A percentile compares a stretch with the other conserved stretches of the same genome.
phyloP scores from a whole-genome alignment of 257 asterid genomes.

The Solanum etuberosum region DNA sequence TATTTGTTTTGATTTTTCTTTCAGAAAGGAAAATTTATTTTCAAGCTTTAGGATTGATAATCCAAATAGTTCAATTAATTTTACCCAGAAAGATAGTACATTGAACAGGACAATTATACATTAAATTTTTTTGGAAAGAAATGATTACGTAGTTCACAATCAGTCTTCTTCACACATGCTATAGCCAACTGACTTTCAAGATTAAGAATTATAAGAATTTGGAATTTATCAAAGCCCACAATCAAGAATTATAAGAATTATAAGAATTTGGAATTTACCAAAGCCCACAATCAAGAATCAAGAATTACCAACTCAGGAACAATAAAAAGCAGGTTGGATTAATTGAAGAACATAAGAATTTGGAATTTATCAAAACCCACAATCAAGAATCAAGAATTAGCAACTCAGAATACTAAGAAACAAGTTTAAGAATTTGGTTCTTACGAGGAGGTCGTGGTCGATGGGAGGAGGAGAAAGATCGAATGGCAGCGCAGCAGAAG shows the following conservation, averaged over 20 bases:
- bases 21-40: too few relatives aligned
- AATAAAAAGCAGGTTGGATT: not conserved
- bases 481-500: conserved; percentile 42
- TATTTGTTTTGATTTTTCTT: not conserved
- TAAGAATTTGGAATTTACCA: too few relatives aligned
- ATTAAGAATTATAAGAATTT: not conserved
- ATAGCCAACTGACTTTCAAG: not conserved
- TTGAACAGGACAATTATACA: not conserved
- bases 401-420: not conserved
- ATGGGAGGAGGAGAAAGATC: conserved; percentile 93
- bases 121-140: not conserved
- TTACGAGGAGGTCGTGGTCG: conserved; percentile 59
- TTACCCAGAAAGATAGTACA: not conserved
- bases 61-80: not conserved
- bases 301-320: not conserved
- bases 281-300: not conserved
- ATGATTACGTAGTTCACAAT: not conserved
- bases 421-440: not conserved
- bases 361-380: conserved; percentile 8
- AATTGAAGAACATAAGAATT: not conserved
- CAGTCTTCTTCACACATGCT: not conserved
- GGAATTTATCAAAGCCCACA: not conserved
- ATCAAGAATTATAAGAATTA: not conserved
- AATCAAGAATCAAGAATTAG: not conserved
- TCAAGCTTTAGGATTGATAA: not conserved